Evolutionary conservation across 2,329 filamentous ascomycete genomes (phyloP), one percentile per base, ranked within the genome.

Genomic region (Phyllosticta capitalensis): DNA sequence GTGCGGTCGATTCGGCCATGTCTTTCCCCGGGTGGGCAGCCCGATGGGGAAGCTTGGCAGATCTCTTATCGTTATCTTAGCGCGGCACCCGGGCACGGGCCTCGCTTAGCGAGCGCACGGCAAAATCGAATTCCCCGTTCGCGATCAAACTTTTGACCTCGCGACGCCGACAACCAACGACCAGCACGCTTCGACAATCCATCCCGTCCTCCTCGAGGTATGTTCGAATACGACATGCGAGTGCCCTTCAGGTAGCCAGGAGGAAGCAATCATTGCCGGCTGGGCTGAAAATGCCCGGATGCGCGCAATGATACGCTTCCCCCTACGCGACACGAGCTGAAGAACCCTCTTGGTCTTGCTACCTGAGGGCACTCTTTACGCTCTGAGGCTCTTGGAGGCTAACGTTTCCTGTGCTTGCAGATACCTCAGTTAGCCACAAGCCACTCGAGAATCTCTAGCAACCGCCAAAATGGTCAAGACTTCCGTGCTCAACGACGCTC

Each of bases 401-500:
- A 81, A 85, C 78, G 73, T 67, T 66, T 62, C 65, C 50, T 66
- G 62, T 59, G 61, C 53, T 61, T 61, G 65, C 74, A 84, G 82
- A 84, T 81, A 84, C 81, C 82, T 84, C 80, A 80, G 74, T 73
- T 81, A 78, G 75, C 74, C 69, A 62, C 64, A 71, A 69, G 75
- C 79, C 86, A 88, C 82, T 82, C 88, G 87, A 91, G 87, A 90
- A 90, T 90, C 87, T 90, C 83, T 65, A 58, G 73, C 75, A 72
- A 82, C 83, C 85, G 86, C 77, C 85, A 96, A 89, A 77, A 99
- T 99, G 92, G 92, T 96, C 81, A 91, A 90, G 83, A 97, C 94
- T 75, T 96, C 91, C 78, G 94, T 97, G 75, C 92, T 99, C 80
- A 95, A 97, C 86, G 94, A 99, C 88, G 91, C 90, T 77, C 89